These are phyloP conservation scores for Fraxinus sp. DNA, from an alignment of 305 asterid species.

Conservation along the genomic window DNA sequence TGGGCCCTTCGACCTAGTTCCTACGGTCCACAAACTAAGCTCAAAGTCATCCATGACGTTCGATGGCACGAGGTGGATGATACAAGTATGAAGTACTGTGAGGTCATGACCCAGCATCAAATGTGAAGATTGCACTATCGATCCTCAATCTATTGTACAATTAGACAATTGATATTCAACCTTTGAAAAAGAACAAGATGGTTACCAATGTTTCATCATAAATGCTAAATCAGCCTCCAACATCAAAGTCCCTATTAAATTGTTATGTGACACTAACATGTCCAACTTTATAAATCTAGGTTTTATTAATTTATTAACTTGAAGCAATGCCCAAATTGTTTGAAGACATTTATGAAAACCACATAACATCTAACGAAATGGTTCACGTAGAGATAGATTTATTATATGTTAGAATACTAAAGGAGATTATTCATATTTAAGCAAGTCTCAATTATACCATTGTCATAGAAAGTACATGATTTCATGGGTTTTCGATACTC, in stretches of 20 bases:
- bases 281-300: background rate
- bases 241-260: background rate
- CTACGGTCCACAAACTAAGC: constrained; percentile 25
- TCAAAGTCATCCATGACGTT: constrained; percentile 29
- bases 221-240: background rate
- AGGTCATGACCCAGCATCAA: constrained; percentile 22
- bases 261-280: background rate
- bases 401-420: background rate
- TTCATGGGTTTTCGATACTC: background rate
- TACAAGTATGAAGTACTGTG: constrained; percentile 53
- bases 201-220: background rate
- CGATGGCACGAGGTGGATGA: constrained; percentile 37
- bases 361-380: background rate
- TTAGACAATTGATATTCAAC: background rate
- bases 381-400: background rate
- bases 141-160: background rate
- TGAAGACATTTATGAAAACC: background rate
- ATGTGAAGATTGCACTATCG: background rate
- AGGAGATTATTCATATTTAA: background rate
- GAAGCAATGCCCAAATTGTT: background rate
- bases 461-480: background rate
- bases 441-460: background rate
- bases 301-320: background rate
- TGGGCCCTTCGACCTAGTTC: constrained; percentile 31
- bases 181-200: background rate